These are phyloP conservation scores for Austroboletus eburneus DNA, from an alignment of 768 basidiomycete genomes.

Conservation along the genomic window DNA sequence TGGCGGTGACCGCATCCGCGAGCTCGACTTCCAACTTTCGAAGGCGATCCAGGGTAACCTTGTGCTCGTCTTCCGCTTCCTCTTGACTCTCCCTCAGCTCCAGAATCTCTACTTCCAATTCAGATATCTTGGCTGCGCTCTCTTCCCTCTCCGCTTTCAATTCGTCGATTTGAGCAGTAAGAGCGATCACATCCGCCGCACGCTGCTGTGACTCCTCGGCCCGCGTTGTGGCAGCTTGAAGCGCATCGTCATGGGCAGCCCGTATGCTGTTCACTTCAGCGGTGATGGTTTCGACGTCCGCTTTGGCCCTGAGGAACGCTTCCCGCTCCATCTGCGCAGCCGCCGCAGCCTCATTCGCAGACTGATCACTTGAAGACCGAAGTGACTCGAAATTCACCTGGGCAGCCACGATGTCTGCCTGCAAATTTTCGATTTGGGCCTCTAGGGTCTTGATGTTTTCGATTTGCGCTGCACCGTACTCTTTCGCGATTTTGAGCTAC, in stretches of 20 bases:
- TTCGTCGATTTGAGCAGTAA: slow-evolving; percentile 46
- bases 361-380: slow-evolving; percentile 42
- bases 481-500: slow-evolving; percentile 52
- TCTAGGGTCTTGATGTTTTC: slow-evolving; percentile 47
- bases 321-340: slow-evolving; percentile 61
- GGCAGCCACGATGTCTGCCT: slow-evolving; percentile 45
- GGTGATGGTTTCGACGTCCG: slow-evolving; percentile 52
- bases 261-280: slow-evolving; percentile 51
- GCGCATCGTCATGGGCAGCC: slow-evolving; percentile 43
- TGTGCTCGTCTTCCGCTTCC: slow-evolving; percentile 54
- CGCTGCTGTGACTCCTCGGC: slow-evolving; percentile 46
- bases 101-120: slow-evolving; percentile 76
- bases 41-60: slow-evolving; percentile 41
- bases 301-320: slow-evolving; percentile 59
- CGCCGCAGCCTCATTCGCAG: slow-evolving; percentile 39
- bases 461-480: slow-evolving; percentile 37
- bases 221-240: slow-evolving; percentile 45
- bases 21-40: slow-evolving; percentile 53
- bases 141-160: slow-evolving; percentile 70
- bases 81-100: slow-evolving; percentile 74
- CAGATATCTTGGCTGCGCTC: slow-evolving; percentile 64
- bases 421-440: slow-evolving; percentile 47
- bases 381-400: slow-evolving; percentile 52
- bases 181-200: slow-evolving; percentile 37
- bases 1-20: slow-evolving; percentile 42